phyloP scores from a whole-genome alignment of 306 rosid species.

The Cicer pinnatifidum region DNA sequence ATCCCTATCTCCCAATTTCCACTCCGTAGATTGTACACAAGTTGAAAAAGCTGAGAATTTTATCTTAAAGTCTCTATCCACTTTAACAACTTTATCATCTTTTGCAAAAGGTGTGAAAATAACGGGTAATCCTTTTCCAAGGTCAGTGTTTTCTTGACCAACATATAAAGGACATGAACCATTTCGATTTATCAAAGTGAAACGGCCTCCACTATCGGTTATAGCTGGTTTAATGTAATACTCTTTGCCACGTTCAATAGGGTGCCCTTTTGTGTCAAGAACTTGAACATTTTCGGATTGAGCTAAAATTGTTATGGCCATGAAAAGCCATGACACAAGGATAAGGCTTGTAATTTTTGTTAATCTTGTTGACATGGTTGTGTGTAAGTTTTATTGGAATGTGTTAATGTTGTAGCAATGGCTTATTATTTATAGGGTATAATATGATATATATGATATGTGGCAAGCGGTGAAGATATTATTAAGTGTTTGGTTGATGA shows the following conservation, averaged over 20 bases:
- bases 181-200: constrained; percentile 52
- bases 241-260: constrained; percentile 49
- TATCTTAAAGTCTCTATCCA: constrained; percentile 49
- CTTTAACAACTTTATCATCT: constrained; percentile 46
- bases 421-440: background rate
- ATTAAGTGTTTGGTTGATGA: constrained; percentile 4
- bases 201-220: constrained; percentile 59
- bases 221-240: constrained; percentile 70
- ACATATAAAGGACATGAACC: constrained; percentile 49
- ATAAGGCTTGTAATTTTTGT: constrained; percentile 27
- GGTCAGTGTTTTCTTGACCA: constrained; percentile 55
- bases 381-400: background rate
- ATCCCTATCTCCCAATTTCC: constrained; percentile 51
- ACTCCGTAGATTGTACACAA: constrained; percentile 46
- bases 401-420: background rate
- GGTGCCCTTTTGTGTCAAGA: constrained; percentile 54
- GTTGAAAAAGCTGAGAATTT: constrained; percentile 41
- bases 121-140: constrained; percentile 40
- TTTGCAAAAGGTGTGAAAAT: constrained; percentile 52
- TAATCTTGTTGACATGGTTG: constrained; percentile 36
- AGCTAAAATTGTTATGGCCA: constrained; percentile 42
- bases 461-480: background rate
- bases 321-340: constrained; percentile 33
- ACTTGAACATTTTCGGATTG: constrained; percentile 46
- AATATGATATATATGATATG: background rate